Evolutionary conservation across 106 monocot species (phyloP).

Genomic region (Dioscorea zingiberensis): DNA sequence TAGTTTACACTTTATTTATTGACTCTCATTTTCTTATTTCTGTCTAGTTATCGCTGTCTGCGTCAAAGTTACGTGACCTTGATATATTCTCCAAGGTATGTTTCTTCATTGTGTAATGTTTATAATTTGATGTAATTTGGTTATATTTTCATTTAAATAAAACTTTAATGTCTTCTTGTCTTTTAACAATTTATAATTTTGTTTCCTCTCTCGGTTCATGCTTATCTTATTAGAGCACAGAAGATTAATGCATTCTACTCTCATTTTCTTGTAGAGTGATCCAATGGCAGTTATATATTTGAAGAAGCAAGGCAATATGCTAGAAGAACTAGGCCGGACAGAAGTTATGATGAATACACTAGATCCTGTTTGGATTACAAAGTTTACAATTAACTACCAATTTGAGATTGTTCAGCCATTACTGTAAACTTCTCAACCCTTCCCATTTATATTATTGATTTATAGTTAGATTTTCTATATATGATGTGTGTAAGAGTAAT

Average conservation of each 20-base stretch:
- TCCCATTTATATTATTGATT: not conserved
- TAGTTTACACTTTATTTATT: not conserved
- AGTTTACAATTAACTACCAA: slow-evolving; percentile 45
- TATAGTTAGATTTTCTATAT: not conserved
- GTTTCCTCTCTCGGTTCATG: too few species aligned
- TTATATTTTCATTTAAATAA: not conserved
- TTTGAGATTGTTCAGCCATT: slow-evolving; percentile 65
- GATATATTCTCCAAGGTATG: slow-evolving; percentile 49
- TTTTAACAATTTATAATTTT: not conserved
- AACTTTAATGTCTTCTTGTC: not conserved
- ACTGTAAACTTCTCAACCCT: slow-evolving; percentile 31
- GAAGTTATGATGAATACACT: slow-evolving; percentile 60
- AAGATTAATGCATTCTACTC: not conserved
- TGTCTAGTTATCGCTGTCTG: slow-evolving; percentile 46
- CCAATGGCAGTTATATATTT: slow-evolving; percentile 51
- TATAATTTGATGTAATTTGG: not conserved
- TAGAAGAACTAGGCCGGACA: slow-evolving; percentile 59
- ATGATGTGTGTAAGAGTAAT: not conserved
- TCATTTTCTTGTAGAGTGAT: slow-evolving; percentile 40
- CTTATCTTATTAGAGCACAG: too few species aligned
- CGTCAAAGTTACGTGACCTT: slow-evolving; percentile 39
- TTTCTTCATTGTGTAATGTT: not conserved
- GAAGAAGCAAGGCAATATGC: slow-evolving; percentile 29
- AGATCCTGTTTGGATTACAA: slow-evolving; percentile 61
- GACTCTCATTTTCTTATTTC: not conserved